phyloP scores from a whole-genome alignment of 2,329 filamentous ascomycete species.

The Coleophoma crateriformis region DNA sequence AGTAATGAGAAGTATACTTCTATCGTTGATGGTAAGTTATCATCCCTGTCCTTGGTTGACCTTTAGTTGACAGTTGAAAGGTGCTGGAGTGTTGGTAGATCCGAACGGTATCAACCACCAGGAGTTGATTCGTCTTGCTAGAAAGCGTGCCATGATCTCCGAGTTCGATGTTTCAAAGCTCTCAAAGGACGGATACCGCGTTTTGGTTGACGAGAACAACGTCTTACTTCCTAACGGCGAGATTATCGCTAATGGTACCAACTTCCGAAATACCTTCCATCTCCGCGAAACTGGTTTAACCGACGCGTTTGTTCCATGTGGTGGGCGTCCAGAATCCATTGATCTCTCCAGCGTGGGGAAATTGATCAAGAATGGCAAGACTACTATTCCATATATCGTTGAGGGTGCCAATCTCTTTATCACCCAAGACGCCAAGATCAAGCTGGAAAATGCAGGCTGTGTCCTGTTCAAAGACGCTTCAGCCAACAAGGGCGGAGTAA shows the following conservation, averaged over 20 bases:
- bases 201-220: constrained; percentile 87
- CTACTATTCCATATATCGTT: constrained; percentile 86
- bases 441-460: constrained; percentile 90
- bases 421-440: constrained; percentile 94
- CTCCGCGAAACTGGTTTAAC: constrained; percentile 71
- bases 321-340: constrained; percentile 93
- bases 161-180: constrained; percentile 83
- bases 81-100: constrained; percentile 89
- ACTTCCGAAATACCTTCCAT: constrained; percentile 97
- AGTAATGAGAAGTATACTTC: constrained; percentile 93
- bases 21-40: constrained; percentile 67
- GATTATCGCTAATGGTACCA: constrained; percentile 80
- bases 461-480: constrained; percentile 97
- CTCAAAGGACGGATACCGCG: constrained; percentile 81
- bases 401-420: constrained; percentile 99
- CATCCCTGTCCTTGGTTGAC: too few species aligned
- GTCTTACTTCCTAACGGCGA: constrained; percentile 85
- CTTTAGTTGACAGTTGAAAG: background rate
- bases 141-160: constrained; percentile 81
- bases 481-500: constrained; percentile 97
- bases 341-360: constrained; percentile 83
- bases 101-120: constrained; percentile 80
- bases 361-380: constrained; percentile 86
- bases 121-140: constrained; percentile 80
- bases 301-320: constrained; percentile 92